Evolutionary conservation across 2,329 filamentous ascomycete genomes (phyloP).

Genomic region (Colletotrichum somersetense): DNA sequence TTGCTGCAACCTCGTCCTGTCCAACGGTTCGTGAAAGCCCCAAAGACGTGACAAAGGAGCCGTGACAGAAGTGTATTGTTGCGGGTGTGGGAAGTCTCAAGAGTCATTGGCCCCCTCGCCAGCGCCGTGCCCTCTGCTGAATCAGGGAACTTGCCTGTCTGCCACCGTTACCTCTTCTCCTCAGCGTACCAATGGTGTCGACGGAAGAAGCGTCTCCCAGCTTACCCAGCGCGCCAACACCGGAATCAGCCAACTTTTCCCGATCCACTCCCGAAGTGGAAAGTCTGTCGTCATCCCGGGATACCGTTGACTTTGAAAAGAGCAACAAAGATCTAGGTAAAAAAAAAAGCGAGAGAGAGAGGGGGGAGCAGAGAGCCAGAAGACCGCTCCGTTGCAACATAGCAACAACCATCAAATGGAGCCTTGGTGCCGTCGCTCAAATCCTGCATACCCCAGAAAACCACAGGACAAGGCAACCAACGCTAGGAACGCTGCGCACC

Average conservation of each 20-base stretch:
- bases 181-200: slow-evolving; percentile 10
- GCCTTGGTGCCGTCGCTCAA: not conserved
- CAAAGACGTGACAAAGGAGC: slow-evolving; percentile 33
- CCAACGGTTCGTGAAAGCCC: slow-evolving; percentile 1
- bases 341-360: not conserved
- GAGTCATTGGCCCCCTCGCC: slow-evolving; percentile 25
- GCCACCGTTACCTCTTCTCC: slow-evolving; percentile 6
- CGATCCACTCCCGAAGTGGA: slow-evolving; percentile 40
- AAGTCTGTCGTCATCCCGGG: slow-evolving; percentile 41
- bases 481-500: not conserved
- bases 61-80: slow-evolving; percentile 21
- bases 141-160: slow-evolving; percentile 34
- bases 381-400: slow-evolving; percentile 1
- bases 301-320: slow-evolving; percentile 38
- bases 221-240: slow-evolving; percentile 23
- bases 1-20: slow-evolving; percentile 1
- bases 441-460: not conserved
- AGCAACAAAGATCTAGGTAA: slow-evolving; percentile 19
- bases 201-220: slow-evolving; percentile 19
- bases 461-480: slow-evolving; percentile 4
- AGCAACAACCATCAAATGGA: slow-evolving; percentile 19
- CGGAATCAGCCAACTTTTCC: slow-evolving; percentile 29
- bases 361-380: not conserved
- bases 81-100: slow-evolving; percentile 14
- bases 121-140: slow-evolving; percentile 15